phyloP scores from a whole-genome alignment of 441 rosid genomes.

The Populus tomentosa region DNA sequence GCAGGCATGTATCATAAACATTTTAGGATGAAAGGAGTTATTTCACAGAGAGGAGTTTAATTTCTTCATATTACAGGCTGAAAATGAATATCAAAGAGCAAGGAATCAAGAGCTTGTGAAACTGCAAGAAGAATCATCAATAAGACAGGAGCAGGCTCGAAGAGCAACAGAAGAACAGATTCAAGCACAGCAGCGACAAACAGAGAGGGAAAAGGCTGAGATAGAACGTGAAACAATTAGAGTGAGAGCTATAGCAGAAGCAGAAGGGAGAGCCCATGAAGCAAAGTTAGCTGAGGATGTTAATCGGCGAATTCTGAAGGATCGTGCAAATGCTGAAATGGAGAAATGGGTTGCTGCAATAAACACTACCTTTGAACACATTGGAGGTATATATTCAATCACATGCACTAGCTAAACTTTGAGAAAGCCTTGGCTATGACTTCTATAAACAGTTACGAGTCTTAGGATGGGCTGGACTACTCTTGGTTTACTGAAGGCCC shows the following conservation, averaged over 20 bases:
- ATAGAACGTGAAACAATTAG: constrained; percentile 92
- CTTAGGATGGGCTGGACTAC: too few species aligned
- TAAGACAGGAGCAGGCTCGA: constrained; percentile 91
- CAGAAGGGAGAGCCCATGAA: constrained; percentile 98
- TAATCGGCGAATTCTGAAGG: constrained; percentile 77
- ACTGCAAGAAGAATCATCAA: constrained; percentile 85
- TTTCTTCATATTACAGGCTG: constrained; percentile 51
- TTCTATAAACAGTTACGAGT: background rate
- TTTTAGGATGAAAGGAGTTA: background rate
- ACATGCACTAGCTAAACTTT: background rate
- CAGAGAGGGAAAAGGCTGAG: constrained; percentile 96
- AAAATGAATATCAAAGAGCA: constrained; percentile 77
- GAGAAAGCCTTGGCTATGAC: background rate
- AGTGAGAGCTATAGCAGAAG: constrained; percentile 93
- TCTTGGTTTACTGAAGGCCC: too few species aligned
- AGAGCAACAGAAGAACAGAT: constrained; percentile 96
- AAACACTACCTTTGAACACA: constrained; percentile 90
- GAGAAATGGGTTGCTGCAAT: constrained; percentile 99
- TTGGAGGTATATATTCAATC: constrained; percentile 62
- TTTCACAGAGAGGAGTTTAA: constrained; percentile 13
- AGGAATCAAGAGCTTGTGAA: constrained; percentile 95
- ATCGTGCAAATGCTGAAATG: constrained; percentile 95
- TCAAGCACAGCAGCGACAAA: constrained; percentile 89
- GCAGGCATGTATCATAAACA: constrained; percentile 62
- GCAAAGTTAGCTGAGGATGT: constrained; percentile 95